Conservation (phyloP, 129 eudicot genomes). For the Arctium minus region DNA sequence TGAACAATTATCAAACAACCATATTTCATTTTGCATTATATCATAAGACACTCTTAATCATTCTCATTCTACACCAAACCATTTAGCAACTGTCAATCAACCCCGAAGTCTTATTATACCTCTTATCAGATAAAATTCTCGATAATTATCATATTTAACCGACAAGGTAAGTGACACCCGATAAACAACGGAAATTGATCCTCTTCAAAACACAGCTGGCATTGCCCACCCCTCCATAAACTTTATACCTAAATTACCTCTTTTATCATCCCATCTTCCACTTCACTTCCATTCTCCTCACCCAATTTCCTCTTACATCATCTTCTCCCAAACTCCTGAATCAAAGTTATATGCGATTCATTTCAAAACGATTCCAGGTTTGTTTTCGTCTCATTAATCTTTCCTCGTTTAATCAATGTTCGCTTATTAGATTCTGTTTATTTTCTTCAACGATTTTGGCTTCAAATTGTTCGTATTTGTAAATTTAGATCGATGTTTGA, state of each 20-base stretch:
- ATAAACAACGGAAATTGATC: neutral
- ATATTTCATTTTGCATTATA: no score
- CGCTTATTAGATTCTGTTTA: neutral
- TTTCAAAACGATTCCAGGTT: conserved; percentile 14
- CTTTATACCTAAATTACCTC: neutral
- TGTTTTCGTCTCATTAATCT: neutral
- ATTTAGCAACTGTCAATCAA: no score
- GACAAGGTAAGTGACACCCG: no score
- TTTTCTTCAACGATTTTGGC: neutral
- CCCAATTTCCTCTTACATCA: neutral
- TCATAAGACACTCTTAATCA: no score
- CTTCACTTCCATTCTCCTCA: neutral
- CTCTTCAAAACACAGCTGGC: conserved; percentile 23
- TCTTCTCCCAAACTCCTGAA: neutral
- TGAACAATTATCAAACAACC: no score
- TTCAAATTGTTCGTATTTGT: neutral
- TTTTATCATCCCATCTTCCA: neutral
- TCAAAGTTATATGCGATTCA: conserved; percentile 1
- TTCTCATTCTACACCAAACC: no score
- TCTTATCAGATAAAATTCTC: no score
- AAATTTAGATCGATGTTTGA: neutral
- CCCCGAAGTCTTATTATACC: no score
- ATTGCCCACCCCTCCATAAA: neutral
- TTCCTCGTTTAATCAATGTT: neutral
- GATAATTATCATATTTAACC: no score